Evolutionary conservation across 1,139 yeast species (phyloP).

Genomic region (Geotrichum macrosporum): DNA sequence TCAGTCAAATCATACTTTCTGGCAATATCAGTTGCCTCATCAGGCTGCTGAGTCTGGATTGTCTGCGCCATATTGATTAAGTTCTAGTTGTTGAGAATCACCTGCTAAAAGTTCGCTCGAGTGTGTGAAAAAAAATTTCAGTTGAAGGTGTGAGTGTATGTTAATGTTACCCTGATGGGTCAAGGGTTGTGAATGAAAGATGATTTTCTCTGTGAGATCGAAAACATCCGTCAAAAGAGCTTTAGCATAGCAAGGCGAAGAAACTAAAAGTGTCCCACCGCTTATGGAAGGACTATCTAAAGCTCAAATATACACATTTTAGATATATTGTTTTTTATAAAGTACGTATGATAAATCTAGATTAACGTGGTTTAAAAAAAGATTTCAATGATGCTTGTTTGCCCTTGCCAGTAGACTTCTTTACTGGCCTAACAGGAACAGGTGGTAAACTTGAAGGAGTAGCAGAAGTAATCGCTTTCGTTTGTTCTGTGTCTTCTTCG

Average conservation of each 20-base stretch:
- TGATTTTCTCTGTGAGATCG: no score
- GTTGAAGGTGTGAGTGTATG: slow-evolving; percentile 5
- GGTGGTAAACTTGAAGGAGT: slow-evolving; percentile 5
- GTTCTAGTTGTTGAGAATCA: neutral
- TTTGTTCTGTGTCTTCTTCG: slow-evolving; percentile 11
- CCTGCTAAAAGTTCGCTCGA: slow-evolving; percentile 1
- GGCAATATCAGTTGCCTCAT: slow-evolving; percentile 21
- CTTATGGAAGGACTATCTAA: no score
- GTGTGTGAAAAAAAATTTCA: slow-evolving; percentile 11
- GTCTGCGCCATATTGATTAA: slow-evolving; percentile 10
- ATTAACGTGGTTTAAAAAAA: slow-evolving; percentile 16
- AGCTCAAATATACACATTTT: no score
- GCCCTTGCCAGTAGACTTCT: slow-evolving; percentile 12
- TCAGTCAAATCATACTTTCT: slow-evolving; percentile 48
- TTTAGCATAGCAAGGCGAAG: no score
- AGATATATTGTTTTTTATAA: no score
- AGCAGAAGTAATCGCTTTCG: slow-evolving; percentile 1
- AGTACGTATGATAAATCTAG: neutral
- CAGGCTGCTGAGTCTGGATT: slow-evolving; percentile 8
- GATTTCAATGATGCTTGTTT: slow-evolving; percentile 19
- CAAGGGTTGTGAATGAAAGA: slow-evolving; percentile 9
- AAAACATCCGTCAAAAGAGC: no score
- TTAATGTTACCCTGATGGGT: slow-evolving; percentile 11
- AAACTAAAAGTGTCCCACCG: no score
- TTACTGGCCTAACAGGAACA: slow-evolving; percentile 1